phyloP scores from a whole-genome alignment of 1,284 basidiomycete species.

The Takashimella koratensis region DNA sequence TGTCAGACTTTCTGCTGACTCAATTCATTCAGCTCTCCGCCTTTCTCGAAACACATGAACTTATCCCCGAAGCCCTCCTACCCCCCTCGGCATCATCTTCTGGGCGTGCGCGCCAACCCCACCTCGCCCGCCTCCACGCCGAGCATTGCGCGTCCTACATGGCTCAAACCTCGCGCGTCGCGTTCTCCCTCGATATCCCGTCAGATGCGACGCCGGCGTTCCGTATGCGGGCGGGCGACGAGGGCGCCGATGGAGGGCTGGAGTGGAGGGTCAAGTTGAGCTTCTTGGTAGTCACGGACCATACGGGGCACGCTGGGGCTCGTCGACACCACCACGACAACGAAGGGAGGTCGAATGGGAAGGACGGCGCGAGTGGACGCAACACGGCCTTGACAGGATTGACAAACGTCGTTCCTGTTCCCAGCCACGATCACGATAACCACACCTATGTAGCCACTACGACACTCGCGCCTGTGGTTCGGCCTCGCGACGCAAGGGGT shows the following conservation, averaged over 20 bases:
- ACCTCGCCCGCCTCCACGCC: constrained; percentile 61
- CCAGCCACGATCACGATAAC: constrained; percentile 1
- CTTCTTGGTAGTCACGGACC: constrained; percentile 65
- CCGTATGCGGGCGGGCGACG: constrained; percentile 52
- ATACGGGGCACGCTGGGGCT: constrained; percentile 49
- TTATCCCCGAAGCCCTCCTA: constrained; percentile 59
- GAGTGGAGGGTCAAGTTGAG: constrained; percentile 80
- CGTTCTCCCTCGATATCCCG: constrained; percentile 84
- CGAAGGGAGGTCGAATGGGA: constrained; percentile 59
- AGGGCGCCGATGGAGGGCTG: constrained; percentile 59
- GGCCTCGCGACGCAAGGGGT: too few relatives aligned
- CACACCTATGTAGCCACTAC: constrained; percentile 50
- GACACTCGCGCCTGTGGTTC: constrained; percentile 57
- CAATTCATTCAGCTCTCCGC: constrained; percentile 66
- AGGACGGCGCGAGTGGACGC: too few relatives aligned
- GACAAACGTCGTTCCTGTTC: not conserved
- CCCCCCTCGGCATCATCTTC: constrained; percentile 48
- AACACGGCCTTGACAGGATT: constrained; percentile 41
- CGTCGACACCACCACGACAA: constrained; percentile 20
- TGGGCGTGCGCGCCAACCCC: constrained; percentile 24
- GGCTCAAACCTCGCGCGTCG: constrained; percentile 64
- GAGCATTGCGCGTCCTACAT: constrained; percentile 75
- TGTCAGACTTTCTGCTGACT: not conserved
- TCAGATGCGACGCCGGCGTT: constrained; percentile 83
- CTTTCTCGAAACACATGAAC: constrained; percentile 78